Evolutionary conservation across 495 filamentous ascomycete species (phyloP).

Genomic region (Cryomyces minteri): DNA sequence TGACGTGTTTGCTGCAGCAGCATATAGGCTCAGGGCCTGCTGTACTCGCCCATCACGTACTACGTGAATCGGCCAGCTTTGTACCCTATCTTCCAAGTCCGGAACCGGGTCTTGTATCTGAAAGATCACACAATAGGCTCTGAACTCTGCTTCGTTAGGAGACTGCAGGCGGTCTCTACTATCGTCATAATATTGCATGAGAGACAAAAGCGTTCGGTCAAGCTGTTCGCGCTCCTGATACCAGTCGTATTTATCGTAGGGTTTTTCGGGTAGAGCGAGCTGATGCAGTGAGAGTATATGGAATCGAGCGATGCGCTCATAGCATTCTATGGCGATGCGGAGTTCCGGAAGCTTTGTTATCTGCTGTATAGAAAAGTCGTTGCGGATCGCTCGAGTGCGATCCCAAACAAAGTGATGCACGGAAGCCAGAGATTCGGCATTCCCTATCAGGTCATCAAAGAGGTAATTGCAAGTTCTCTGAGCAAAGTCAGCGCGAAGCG

Average conservation of each 20-base stretch:
- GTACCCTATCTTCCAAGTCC: constrained; percentile 54
- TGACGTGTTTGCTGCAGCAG: constrained; percentile 44
- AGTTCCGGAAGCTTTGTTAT: constrained; percentile 48
- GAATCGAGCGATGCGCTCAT: constrained; percentile 80
- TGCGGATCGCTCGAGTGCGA: constrained; percentile 74
- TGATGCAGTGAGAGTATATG: constrained; percentile 80
- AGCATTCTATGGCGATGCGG: constrained; percentile 53
- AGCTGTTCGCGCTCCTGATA: constrained; percentile 91
- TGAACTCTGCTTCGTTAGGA: constrained; percentile 74
- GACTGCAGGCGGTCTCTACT: constrained; percentile 33
- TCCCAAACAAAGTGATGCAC: constrained; percentile 90
- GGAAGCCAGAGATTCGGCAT: constrained; percentile 39
- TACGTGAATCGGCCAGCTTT: constrained; percentile 46
- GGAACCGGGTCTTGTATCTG: constrained; percentile 53
- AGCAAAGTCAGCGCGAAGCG: constrained; percentile 1
- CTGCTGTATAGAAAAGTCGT: constrained; percentile 86
- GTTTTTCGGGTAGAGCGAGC: constrained; percentile 39
- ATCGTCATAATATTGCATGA: constrained; percentile 80
- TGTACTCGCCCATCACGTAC: constrained; percentile 37
- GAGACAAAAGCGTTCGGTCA: constrained; percentile 65
- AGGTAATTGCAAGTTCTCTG: constrained; percentile 63
- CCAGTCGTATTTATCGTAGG: constrained; percentile 56
- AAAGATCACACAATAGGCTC: constrained; percentile 76
- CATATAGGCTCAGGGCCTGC: constrained; percentile 49
- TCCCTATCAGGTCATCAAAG: constrained; percentile 50